These are phyloP conservation scores for Amanita phalloides DNA, from an alignment of 768 basidiomycete species.

Conservation along the genomic window DNA sequence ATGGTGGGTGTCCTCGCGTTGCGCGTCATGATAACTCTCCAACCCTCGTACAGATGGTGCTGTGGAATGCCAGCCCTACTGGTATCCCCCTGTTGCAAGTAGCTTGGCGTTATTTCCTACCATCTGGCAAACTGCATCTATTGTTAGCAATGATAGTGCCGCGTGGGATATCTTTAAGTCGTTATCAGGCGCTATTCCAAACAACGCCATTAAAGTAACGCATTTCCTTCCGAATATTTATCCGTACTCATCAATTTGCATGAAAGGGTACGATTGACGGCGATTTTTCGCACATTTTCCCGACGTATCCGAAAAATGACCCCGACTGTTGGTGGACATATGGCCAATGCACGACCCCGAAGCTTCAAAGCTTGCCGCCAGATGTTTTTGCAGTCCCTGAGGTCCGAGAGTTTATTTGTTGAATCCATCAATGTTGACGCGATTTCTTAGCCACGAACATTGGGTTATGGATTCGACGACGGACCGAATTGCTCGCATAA, in stretches of 20 bases:
- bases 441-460: constrained; percentile 31
- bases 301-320: constrained; percentile 28
- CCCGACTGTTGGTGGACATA: constrained; percentile 46
- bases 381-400: constrained; percentile 42
- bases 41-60: constrained; percentile 16
- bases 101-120: constrained; percentile 29
- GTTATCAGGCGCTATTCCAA: constrained; percentile 34
- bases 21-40: not conserved
- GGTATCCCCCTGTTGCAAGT: constrained; percentile 23
- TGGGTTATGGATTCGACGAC: constrained; percentile 56
- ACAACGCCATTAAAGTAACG: constrained; percentile 31
- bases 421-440: not conserved
- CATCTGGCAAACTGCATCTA: constrained; percentile 32
- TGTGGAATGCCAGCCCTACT: constrained; percentile 33
- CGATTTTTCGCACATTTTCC: constrained; percentile 16
- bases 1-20: constrained; percentile 15
- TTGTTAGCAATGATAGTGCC: constrained; percentile 30
- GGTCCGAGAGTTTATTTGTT: constrained; percentile 14
- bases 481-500: constrained; percentile 60
- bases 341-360: constrained; percentile 35
- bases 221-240: not conserved
- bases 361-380: constrained; percentile 26
- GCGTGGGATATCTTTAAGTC: constrained; percentile 31
- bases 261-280: constrained; percentile 15
- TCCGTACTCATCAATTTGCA: not conserved